A percentile compares a stretch with the other conserved stretches of the same genome.
Evolutionary conservation across 148 eudicot genomes (phyloP).

Genomic region (Diospyros lotus): DNA sequence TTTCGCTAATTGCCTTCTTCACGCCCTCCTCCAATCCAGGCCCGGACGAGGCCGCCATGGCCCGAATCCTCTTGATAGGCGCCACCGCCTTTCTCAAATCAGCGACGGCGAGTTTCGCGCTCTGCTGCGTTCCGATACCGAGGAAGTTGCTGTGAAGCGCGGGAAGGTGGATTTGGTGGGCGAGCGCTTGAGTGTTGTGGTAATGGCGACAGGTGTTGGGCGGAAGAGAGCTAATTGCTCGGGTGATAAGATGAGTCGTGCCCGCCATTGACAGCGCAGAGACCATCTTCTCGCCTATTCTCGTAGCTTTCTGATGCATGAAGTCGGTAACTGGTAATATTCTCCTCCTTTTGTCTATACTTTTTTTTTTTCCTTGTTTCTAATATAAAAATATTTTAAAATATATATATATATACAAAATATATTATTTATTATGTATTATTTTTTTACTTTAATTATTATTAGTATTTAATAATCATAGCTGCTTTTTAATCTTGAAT

Average conservation of each 20-base stretch:
- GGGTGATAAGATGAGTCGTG: constrained; percentile 8
- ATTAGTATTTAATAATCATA: too few species aligned
- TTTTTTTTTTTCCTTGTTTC: too few species aligned
- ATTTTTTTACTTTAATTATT: too few species aligned
- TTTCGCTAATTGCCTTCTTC: constrained; percentile 62
- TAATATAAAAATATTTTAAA: too few species aligned
- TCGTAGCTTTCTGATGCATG: too few species aligned
- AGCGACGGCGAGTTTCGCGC: constrained; percentile 15
- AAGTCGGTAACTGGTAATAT: too few species aligned
- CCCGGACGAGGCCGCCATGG: constrained; percentile 65
- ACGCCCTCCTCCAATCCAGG: constrained; percentile 71
- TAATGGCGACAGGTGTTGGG: neutral
- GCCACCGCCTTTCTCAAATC: constrained; percentile 8
- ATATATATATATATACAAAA: too few species aligned
- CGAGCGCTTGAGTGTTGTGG: constrained; percentile 3
- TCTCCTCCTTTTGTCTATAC: too few species aligned
- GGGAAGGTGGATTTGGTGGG: neutral
- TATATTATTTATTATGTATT: too few species aligned
- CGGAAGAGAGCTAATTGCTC: constrained; percentile 6
- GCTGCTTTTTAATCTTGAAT: too few species aligned
- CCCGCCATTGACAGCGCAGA: constrained; percentile 3
- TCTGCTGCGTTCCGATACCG: neutral
- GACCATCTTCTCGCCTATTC: neutral
- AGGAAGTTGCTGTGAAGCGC: neutral
- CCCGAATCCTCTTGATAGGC: constrained; percentile 23